Evolutionary conservation across 495 filamentous ascomycete species (phyloP), one percentile per base, ranked within the genome.

Genomic region (Aspergillus asperescens): DNA sequence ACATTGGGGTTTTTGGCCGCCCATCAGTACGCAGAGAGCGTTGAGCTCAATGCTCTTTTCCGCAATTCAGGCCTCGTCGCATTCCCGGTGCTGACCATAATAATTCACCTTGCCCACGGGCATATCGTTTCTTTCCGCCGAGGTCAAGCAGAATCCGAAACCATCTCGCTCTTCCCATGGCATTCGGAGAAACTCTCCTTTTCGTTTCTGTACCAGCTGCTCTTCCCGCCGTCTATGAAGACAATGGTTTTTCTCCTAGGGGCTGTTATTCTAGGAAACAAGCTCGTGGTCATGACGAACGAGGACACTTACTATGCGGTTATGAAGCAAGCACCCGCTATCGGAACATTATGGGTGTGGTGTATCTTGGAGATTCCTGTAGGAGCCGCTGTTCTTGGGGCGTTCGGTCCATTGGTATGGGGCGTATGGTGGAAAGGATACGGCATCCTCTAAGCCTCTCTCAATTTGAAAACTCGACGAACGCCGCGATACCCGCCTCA

Each of bases 271-370:
- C 54, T 86, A 0, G 93, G 93, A 5, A 85, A 78, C 65, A 89
- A 88, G 66, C 73, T 96, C 31, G 84, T 97, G 31, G 71, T 85
- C 50, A 82, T 89, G 16, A 89, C 86, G 4, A 98, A 96, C 62
- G 76, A 69, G 24, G 77, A 82, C 47, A 81, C 83, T 0, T 96
- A 96, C 60, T 84, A 89, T 62, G 87, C 83, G 9, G 83, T 95
- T 3, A 92, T 98, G 93, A 94, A 95, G 73, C 83, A 80, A 49
- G 88, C 90, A 0, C 93, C 93, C 18, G 82, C 89, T 18, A 64
- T 95, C n/a, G 94, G 90, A 1, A 90, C 87, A 13, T 65, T 96
- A 16, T 96, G 92, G 92, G 81, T 98, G 12, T 98, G 92, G 93
- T 84, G 85, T 15, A 83, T 96, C 28, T 73, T 96, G 41, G 93